phyloP scores from a whole-genome alignment of 257 asterid genomes.

The Capsicum rhomboideum region DNA sequence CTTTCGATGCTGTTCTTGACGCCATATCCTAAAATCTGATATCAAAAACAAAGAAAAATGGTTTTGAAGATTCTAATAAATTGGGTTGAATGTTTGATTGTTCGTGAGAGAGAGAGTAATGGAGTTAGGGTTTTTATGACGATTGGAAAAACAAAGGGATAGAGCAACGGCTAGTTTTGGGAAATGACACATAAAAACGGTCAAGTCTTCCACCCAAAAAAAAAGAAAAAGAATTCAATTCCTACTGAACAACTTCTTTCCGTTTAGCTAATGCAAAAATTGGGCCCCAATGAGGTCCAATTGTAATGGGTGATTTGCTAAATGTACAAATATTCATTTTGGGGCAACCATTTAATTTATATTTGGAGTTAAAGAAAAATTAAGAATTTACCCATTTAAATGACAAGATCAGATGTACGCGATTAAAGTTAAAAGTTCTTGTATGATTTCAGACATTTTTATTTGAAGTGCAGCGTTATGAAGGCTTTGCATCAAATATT shows the following conservation, averaged over 20 bases:
- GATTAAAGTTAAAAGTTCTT: too few species aligned
- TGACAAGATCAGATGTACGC: too few species aligned
- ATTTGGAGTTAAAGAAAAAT: too few species aligned
- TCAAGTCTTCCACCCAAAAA: not conserved
- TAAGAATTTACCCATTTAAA: too few species aligned
- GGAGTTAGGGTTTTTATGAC: not conserved
- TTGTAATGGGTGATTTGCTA: not conserved
- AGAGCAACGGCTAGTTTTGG: constrained; percentile 14
- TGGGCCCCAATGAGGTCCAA: not conserved
- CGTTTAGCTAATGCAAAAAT: not conserved
- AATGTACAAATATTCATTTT: too few species aligned
- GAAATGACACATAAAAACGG: not conserved
- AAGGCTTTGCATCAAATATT: too few species aligned
- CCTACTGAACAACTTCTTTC: too few species aligned
- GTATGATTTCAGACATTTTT: too few species aligned
- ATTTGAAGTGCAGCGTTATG: too few species aligned
- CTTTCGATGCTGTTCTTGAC: constrained; percentile 67
- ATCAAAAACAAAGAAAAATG: not conserved
- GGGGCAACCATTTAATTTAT: too few species aligned
- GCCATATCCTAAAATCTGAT: constrained; percentile 29
- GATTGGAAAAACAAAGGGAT: not conserved
- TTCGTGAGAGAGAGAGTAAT: not conserved
- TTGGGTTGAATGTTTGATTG: not conserved
- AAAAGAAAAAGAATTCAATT: too few species aligned
- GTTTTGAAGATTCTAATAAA: not conserved